Evolutionary conservation across 1,284 basidiomycete species (phyloP), one percentile per base, ranked within the genome.

Genomic region (Sporisorium exsertum): DNA sequence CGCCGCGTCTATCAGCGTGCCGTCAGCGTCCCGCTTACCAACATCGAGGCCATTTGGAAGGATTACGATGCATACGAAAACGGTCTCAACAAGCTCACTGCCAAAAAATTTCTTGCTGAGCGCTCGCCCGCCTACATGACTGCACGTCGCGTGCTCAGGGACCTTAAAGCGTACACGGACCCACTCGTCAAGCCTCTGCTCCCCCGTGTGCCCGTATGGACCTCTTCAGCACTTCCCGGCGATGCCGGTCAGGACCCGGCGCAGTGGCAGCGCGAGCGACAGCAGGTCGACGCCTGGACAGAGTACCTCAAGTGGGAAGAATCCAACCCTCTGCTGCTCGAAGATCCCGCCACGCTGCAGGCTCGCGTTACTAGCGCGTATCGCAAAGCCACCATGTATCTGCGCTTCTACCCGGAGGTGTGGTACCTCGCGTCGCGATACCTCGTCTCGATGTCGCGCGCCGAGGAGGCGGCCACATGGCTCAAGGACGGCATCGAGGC

Each of bases 231-330:
- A 2, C 51, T 66, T 32, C 55, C 65, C 6, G 77, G 60, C 18
- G 73, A 67, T 27, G 68, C 64, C 1, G 4, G 91, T 90, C 16
- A 95, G 92, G 87, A 90, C 89, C 60, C 87, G 89, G 1, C 87
- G 88, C 9, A 62, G n/a, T 75, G 72, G 72, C 56, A 63, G 45
- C 70, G 73, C 45, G 94, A 98, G 82, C 89, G 93, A 47, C 88
- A 89, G 16, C 88, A 93, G 35, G 90, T 94, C 5, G 90, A 91
- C 22, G 90, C 90, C 16, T 99, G 97, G 97, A 93, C 94, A 79
- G 88, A 89, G 3, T 98, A 97, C 85, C 87, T 99, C 56, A 93
- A 94, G 81, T 99, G 94, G 93, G 97, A 99, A 86, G 94, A 97
- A 85, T 89, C 89, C 74, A 98, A 99, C 82, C 97, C 95, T 1